Evolutionary conservation across 768 basidiomycete species (phyloP), one percentile per base, ranked within the genome.

Genomic region (Trametes cingulata): DNA sequence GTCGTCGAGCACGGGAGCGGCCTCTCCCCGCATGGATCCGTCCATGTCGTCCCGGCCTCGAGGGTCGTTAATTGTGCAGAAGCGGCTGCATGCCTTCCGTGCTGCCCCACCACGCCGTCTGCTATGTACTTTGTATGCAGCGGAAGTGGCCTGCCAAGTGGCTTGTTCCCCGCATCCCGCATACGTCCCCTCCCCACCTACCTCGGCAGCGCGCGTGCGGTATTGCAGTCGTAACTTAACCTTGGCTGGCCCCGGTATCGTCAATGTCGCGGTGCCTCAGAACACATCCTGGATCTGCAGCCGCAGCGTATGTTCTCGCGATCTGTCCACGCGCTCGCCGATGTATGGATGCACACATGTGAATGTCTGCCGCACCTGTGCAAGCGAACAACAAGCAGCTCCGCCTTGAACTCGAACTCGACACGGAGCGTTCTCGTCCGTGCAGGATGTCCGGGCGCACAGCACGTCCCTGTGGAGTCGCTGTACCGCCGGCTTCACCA

Each of bases 261-360:
- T 22, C 35, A 17, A n/a, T 37, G 29, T 15, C 25, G 13, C 27
- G 35, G 46, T 33, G 35, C 55, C 33, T 37, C 22, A 8, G 47
- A 22, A 49, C 33, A n/a, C 8, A n/a, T n/a, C n/a, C 24, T 27
- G 35, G 46, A 46, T 57, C 56, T 27, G 56, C 47, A 25, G 25
- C 47, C 56, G 56, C 56, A 39, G 12, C 29, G 15, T 41, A 56
- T 46, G 55, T 56, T 56, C 55, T n/a, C 55, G 55, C 55, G 55
- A 47, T 56, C 55, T 56, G 55, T 56, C 55, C 2, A 27, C 36
- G 19, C 56, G 2, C 33, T 5, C 29, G 47, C 56, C 56, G 56
- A 42, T 49, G 56, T 57, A 49, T 57, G 56, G 56, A 57, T 27
- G 56, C 56, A 19, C 39, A 13, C 55, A 39, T 25, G 55, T 41